Percentiles rank a stretch among this genome's conserved stretches.
phyloP scores from a whole-genome alignment of 208 protist species.

The Leishmania mexicana region DNA sequence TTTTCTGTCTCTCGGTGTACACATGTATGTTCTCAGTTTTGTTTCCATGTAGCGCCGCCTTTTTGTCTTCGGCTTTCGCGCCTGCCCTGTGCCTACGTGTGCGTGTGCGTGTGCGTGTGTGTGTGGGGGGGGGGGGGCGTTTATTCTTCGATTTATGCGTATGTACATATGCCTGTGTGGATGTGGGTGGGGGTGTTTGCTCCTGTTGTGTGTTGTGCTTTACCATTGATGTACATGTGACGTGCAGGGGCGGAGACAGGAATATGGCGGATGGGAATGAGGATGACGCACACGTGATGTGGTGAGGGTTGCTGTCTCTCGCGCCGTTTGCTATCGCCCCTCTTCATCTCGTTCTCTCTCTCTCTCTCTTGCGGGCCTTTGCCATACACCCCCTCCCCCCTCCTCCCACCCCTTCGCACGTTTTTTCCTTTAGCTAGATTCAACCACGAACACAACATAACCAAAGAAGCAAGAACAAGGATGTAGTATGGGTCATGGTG shows the following conservation, averaged over 20 bases:
- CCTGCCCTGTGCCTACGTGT: background rate
- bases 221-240: background rate
- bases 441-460: background rate
- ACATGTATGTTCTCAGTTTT: background rate
- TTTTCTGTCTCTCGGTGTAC: background rate
- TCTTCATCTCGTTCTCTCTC: background rate
- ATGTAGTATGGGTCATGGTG: background rate
- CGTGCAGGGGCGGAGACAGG: background rate
- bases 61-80: background rate
- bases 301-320: background rate
- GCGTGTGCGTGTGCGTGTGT: background rate
- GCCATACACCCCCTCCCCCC: too few species aligned
- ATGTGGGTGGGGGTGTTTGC: too few species aligned
- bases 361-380: background rate
- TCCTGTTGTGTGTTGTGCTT: background rate
- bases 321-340: background rate
- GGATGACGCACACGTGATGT: background rate
- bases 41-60: background rate
- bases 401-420: background rate
- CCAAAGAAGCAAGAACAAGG: background rate
- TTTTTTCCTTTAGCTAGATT: background rate
- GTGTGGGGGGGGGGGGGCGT: too few species aligned
- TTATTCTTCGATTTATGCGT: too few species aligned
- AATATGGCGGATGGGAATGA: background rate
- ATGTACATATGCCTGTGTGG: too few species aligned